Base-by-base conservation (phyloP, 257 asterid genomes). In the Rehmannia glutinosa region DNA sequence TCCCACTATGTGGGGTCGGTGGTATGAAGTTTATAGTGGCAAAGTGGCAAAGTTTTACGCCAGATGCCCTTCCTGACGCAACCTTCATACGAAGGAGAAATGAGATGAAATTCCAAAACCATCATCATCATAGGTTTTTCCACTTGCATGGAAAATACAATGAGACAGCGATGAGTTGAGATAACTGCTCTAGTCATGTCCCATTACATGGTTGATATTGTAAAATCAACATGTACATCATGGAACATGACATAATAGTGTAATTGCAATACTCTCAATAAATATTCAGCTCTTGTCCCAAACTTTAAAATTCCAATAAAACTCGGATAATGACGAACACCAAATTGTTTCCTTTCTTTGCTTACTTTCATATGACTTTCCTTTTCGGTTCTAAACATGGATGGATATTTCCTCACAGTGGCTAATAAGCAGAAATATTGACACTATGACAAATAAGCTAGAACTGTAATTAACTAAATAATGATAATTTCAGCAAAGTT, bases 401-500 rank as follows among this genome's bases (percentile, higher is more conserved):
- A 43, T 23, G 30, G 43, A 35, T 11, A 32, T 69, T 3, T 25
- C 35, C 15, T 32, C 6, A 50, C 54, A 65, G 1, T 33, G 9
- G 62, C 12, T 25, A 20, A 19, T 19, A n/a, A 51, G 28, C 41
- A 52, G 11, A 66, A 30, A 21, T 21, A 15, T 41, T 9, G 51
- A 32, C 38, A 41, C 33, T 0, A 43, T 30, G 41, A 64, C 41
- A 42, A 19, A 8, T 41, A 16, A 32, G 17, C 46, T 41, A 63
- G 8, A 54, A 52, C 45, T 8, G 8, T 27, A 50, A 20, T 12
- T 41, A 42, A 32, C 55, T 28, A 11, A 30, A 55, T 13, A 39
- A 61, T 33, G 56, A 57, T 8, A 32, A 23, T 67, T n/a, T 50
- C 71, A 54, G 45, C n/a, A 47, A 33, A 50, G 52, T 39, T 51